Evolutionary conservation across 208 protist species (phyloP).

Genomic region (Leishmania arabica): DNA sequence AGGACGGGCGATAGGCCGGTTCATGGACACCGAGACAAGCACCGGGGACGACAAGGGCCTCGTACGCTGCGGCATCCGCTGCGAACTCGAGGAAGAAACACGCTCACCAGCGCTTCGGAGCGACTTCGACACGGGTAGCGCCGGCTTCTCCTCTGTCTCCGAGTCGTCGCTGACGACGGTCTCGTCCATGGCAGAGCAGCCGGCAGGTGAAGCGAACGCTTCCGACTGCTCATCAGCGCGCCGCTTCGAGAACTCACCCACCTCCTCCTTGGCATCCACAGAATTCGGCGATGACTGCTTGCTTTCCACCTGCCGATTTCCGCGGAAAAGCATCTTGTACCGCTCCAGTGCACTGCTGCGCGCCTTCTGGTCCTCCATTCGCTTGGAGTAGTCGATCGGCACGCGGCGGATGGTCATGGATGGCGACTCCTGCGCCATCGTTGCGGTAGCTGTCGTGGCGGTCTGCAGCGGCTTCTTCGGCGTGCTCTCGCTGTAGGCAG

Average conservation of each 20-base stretch:
- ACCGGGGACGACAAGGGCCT: conserved; percentile 9
- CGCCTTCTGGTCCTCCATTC: conserved; percentile 46
- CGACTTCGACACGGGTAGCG: conserved; percentile 1
- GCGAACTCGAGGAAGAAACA: conserved; percentile 2
- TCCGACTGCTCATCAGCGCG: conserved; percentile 3
- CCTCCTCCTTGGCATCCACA: conserved; percentile 2
- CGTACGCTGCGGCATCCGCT: conserved; percentile 8
- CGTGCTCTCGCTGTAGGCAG: neutral
- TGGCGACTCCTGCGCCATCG: conserved; percentile 24
- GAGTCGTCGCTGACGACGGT: conserved; percentile 32
- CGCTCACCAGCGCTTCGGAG: neutral
- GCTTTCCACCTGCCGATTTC: conserved; percentile 22
- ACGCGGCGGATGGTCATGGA: conserved; percentile 55
- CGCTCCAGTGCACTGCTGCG: conserved; percentile 60
- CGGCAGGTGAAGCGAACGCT: conserved; percentile 1
- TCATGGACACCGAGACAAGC: conserved; percentile 10
- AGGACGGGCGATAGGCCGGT: conserved; percentile 7
- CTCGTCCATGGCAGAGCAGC: conserved; percentile 23
- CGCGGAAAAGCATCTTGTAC: conserved; percentile 59
- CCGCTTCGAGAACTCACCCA: neutral
- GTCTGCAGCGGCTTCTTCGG: conserved; percentile 7
- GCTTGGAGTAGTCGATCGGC: conserved; percentile 46
- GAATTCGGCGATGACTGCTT: conserved; percentile 10
- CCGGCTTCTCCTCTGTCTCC: conserved; percentile 6
- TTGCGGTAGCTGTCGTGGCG: conserved; percentile 5